Percentiles rank a stretch among this genome's conserved stretches.
Conservation (phyloP, 140 eudicot genomes). For the Anethum foeniculum region DNA sequence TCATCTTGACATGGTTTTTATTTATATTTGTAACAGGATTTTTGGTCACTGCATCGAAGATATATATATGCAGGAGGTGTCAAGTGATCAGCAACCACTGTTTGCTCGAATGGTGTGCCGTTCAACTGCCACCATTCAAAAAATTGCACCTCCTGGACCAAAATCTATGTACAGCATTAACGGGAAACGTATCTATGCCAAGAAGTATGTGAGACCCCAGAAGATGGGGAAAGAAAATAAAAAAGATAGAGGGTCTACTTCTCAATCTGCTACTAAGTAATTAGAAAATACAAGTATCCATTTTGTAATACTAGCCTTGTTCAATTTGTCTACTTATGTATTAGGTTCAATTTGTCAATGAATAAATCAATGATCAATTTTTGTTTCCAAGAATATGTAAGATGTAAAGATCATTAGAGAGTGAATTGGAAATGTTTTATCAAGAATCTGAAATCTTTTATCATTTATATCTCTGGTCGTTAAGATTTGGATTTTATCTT, state of each 20-base stretch:
- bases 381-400: no score
- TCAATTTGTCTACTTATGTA: background rate
- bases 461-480: no score
- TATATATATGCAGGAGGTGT: constrained; percentile 39
- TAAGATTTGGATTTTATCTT: no score
- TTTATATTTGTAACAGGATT: constrained; percentile 13
- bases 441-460: no score
- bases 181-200: constrained; percentile 41
- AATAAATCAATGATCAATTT: no score
- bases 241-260: background rate
- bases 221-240: background rate
- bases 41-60: constrained; percentile 50
- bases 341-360: no score
- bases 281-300: background rate
- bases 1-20: background rate
- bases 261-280: background rate
- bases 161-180: constrained; percentile 28
- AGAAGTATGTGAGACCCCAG: constrained; percentile 20
- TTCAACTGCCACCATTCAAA: constrained; percentile 12
- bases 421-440: no score
- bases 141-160: constrained; percentile 16
- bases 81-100: constrained; percentile 30
- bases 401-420: no score
- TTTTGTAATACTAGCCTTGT: no score
- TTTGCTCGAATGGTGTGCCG: constrained; percentile 41